phyloP scores from a whole-genome alignment of 345 rosid species.

The Gossypioides kirkii region DNA sequence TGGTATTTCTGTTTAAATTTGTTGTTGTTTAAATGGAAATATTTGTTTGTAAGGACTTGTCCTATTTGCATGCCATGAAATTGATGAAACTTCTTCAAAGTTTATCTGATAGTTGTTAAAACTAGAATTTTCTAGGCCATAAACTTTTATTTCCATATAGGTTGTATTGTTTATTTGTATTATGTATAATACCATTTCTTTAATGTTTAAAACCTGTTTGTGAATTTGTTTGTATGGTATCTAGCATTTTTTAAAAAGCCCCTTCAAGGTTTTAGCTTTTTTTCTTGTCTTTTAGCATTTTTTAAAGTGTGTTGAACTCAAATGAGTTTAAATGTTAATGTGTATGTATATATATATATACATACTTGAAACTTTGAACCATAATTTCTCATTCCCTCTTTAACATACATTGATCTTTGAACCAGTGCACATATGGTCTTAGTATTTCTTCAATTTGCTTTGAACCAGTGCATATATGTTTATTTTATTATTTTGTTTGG shows the following conservation, averaged over 20 bases:
- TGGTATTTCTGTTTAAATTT: not conserved
- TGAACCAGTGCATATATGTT: too few species aligned
- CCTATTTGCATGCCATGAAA: not conserved
- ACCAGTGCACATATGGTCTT: too few species aligned
- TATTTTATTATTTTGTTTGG: too few species aligned
- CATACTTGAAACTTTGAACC: slow-evolving; percentile 10
- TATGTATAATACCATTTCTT: not conserved
- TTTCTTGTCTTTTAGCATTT: not conserved
- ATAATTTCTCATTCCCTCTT: not conserved
- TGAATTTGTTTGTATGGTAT: slow-evolving; percentile 7
- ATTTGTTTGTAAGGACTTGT: slow-evolving; percentile 1
- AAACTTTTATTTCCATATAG: not conserved
- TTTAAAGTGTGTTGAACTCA: not conserved
- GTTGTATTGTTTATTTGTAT: not conserved
- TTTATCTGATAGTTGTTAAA: not conserved
- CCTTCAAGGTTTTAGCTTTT: not conserved
- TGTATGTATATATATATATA: not conserved
- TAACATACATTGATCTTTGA: too few species aligned
- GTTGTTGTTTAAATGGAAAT: not conserved
- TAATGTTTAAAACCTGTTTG: slow-evolving; percentile 18
- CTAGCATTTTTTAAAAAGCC: slow-evolving; percentile 10
- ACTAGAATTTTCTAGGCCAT: not conserved
- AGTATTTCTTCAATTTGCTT: too few species aligned
- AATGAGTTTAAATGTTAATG: slow-evolving; percentile 6
- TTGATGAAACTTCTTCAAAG: not conserved